These are phyloP conservation scores for Yarrowia osloensis DNA, from an alignment of 805 yeast genomes.

Conservation along the genomic window DNA sequence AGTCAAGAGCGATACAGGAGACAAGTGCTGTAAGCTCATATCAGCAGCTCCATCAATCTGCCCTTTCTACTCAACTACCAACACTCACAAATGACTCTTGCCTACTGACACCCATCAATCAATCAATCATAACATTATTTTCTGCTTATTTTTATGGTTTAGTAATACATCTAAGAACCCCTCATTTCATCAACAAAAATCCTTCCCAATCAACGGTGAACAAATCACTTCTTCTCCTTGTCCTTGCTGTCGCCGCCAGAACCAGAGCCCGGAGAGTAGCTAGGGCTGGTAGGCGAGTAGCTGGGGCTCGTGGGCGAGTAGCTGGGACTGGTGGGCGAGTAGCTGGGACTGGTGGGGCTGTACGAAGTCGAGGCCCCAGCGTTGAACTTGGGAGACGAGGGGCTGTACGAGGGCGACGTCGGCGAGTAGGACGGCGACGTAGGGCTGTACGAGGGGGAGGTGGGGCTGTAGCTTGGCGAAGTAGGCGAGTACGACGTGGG, in stretches of 20 bases:
- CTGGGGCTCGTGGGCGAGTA: slow-evolving; percentile 56
- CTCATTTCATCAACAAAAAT: neutral
- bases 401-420: slow-evolving; percentile 73
- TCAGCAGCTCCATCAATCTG: too few relatives aligned
- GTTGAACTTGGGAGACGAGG: slow-evolving; percentile 63
- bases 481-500: slow-evolving; percentile 75
- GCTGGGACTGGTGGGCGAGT: slow-evolving; percentile 75
- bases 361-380: slow-evolving; percentile 62
- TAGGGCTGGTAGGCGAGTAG: slow-evolving; percentile 12
- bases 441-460: slow-evolving; percentile 61
- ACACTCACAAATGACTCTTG: too few relatives aligned
- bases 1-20: too few relatives aligned
- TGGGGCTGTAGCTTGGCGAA: slow-evolving; percentile 68
- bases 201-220: neutral
- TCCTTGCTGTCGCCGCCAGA: slow-evolving; percentile 10
- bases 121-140: slow-evolving; percentile 10
- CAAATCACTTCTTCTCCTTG: slow-evolving; percentile 20
- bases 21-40: too few relatives aligned
- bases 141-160: slow-evolving; percentile 20
- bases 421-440: slow-evolving; percentile 75
- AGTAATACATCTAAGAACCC: slow-evolving; percentile 27
- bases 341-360: slow-evolving; percentile 68
- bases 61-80: too few relatives aligned
- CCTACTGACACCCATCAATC: neutral
- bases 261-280: slow-evolving; percentile 53